Evolutionary conservation across 2,329 filamentous ascomycete genomes (phyloP).

Genomic region (Geosmithia morbida): DNA sequence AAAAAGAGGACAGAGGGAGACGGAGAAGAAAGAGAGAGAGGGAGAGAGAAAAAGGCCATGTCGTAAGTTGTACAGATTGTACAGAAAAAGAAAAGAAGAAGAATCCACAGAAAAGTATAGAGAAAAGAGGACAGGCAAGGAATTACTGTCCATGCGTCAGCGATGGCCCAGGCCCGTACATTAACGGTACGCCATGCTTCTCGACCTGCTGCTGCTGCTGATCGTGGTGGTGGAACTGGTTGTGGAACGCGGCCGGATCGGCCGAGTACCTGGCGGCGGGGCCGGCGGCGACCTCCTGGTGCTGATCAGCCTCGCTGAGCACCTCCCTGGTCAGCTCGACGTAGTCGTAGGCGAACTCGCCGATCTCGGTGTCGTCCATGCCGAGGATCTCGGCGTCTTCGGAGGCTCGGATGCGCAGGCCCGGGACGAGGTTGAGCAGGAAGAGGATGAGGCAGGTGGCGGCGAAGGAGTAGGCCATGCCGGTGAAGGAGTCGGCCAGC

Average conservation of each 20-base stretch:
- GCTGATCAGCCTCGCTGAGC: constrained; percentile 29
- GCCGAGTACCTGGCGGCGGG: constrained; percentile 20
- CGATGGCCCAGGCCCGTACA: constrained; percentile 14
- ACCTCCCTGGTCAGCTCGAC: constrained; percentile 61
- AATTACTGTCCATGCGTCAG: constrained; percentile 8
- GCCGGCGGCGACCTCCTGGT: constrained; percentile 15
- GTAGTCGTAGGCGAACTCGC: constrained; percentile 93
- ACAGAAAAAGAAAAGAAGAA: too few relatives aligned
- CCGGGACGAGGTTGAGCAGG: constrained; percentile 65
- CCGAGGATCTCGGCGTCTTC: constrained; percentile 73
- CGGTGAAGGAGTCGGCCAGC: constrained; percentile 64
- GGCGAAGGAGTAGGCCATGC: constrained; percentile 64
- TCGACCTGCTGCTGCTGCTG: constrained; percentile 16
- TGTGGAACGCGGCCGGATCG: constrained; percentile 21
- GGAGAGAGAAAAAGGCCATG: background rate
- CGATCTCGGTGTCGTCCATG: constrained; percentile 81
- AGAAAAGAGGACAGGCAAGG: background rate
- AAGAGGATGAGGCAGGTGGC: constrained; percentile 69
- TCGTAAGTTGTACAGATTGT: background rate
- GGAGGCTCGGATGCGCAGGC: constrained; percentile 56
- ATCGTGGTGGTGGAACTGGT: too few relatives aligned
- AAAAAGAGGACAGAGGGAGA: background rate
- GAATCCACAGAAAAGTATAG: background rate
- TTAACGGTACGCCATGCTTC: constrained; percentile 31
- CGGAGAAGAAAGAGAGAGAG: background rate